Evolutionary conservation across 2,329 filamentous ascomycete genomes (phyloP).

Genomic region (Pseudogymnoascus sp.): DNA sequence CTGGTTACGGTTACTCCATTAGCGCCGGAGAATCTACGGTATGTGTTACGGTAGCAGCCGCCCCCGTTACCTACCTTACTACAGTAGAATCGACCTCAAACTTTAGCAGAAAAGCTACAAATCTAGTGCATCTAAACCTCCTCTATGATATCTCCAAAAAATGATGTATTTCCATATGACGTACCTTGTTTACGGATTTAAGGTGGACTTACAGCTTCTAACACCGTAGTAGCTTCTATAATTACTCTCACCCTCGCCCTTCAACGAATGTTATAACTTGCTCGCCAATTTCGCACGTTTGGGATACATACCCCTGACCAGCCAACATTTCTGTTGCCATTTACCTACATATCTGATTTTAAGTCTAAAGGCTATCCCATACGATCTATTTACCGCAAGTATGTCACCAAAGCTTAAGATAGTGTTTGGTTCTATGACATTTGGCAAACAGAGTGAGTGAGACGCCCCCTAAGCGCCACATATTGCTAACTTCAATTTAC

Average conservation of each 20-base stretch:
- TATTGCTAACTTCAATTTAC: not conserved
- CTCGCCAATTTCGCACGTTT: not conserved
- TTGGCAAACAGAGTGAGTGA: constrained; percentile 11
- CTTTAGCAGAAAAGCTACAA: not conserved
- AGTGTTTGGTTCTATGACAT: constrained; percentile 23
- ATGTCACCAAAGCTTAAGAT: not conserved
- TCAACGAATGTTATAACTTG: not conserved
- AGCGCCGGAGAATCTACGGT: not conserved
- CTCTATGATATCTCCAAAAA: not conserved
- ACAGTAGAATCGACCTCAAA: not conserved
- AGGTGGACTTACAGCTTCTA: not conserved
- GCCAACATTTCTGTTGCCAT: not conserved
- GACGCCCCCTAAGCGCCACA: not conserved
- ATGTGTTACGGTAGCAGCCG: not conserved
- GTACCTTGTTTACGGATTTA: not conserved
- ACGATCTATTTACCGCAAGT: not conserved
- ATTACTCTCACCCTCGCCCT: not conserved
- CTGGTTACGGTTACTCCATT: not conserved
- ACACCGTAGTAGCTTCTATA: not conserved
- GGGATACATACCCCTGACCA: not conserved
- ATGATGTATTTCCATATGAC: not conserved
- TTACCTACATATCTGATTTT: not conserved
- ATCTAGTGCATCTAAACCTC: not conserved
- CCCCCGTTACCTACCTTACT: not conserved
- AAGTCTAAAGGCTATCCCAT: not conserved